phyloP scores from a whole-genome alignment of 176 grass and related monocot genomes.

The Oryza glumipatula region DNA sequence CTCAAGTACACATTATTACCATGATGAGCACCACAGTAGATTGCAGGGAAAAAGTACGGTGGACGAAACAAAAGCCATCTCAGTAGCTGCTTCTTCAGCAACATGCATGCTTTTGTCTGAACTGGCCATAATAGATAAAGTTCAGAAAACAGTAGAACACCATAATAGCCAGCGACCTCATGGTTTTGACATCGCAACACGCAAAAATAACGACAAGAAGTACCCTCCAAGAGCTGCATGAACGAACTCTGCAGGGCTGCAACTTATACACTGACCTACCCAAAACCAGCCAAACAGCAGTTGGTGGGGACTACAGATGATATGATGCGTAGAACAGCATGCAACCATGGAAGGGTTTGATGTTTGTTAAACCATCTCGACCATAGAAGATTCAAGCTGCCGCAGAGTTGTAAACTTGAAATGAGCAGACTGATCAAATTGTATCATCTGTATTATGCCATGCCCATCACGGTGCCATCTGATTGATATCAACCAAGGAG shows the following conservation, averaged over 20 bases:
- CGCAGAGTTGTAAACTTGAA: background rate
- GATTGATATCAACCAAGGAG: background rate
- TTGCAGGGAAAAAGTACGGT: constrained; percentile 43
- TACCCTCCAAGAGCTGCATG: constrained; percentile 37
- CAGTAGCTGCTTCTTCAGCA: constrained; percentile 51
- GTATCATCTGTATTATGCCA: background rate
- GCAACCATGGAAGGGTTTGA: background rate
- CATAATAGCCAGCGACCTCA: constrained; percentile 37
- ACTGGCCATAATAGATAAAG: constrained; percentile 35
- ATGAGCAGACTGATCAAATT: background rate
- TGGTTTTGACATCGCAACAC: constrained; percentile 38
- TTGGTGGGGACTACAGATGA: constrained; percentile 11
- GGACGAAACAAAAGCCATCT: constrained; percentile 42
- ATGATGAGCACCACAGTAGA: constrained; percentile 50
- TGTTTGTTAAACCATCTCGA: background rate
- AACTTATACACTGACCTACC: constrained; percentile 34
- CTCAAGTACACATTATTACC: constrained; percentile 53
- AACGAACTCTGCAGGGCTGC: constrained; percentile 19
- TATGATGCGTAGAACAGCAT: constrained; percentile 2
- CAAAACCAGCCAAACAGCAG: constrained; percentile 30
- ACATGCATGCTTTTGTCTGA: constrained; percentile 44
- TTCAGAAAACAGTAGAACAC: constrained; percentile 37
- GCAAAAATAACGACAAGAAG: constrained; percentile 43
- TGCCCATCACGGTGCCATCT: background rate
- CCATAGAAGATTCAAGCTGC: background rate